These are phyloP conservation scores for Emiliania huxleyi DNA, from an alignment of 78 protist genomes.

Conservation along the genomic window DNA sequence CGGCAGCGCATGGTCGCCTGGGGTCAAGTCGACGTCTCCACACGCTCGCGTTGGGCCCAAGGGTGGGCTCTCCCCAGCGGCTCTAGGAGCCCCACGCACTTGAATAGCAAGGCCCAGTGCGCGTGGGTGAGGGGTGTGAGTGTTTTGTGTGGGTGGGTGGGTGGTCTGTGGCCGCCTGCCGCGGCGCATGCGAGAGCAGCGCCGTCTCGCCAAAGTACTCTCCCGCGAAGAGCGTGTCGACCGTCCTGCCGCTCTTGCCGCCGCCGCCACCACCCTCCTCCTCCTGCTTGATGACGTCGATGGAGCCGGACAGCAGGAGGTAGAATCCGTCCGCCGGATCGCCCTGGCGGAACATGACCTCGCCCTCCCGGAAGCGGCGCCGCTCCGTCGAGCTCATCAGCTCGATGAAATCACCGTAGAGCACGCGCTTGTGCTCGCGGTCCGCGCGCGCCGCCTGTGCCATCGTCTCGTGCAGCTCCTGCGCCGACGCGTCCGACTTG, in stretches of 20 bases:
- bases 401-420: background rate
- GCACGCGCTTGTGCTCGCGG: background rate
- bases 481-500: background rate
- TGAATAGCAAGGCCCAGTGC: too few relatives aligned
- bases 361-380: background rate
- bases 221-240: background rate
- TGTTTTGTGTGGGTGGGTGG: too few relatives aligned
- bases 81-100: too few relatives aligned
- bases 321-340: background rate
- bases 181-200: background rate
- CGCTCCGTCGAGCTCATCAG: background rate
- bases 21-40: too few relatives aligned
- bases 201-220: background rate
- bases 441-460: background rate
- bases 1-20: too few relatives aligned
- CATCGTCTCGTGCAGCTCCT: background rate
- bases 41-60: too few relatives aligned
- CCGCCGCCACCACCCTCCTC: too few relatives aligned
- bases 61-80: too few relatives aligned
- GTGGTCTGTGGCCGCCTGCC: background rate
- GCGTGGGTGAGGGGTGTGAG: too few relatives aligned
- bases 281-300: too few relatives aligned
- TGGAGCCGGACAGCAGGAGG: too few relatives aligned
- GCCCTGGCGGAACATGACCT: background rate
- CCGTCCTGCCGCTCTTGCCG: background rate